Percentiles rank a stretch among this genome's conserved stretches.
Evolutionary conservation across 139 green algal species (phyloP).

Genomic region (Yamagishiella unicocca): DNA sequence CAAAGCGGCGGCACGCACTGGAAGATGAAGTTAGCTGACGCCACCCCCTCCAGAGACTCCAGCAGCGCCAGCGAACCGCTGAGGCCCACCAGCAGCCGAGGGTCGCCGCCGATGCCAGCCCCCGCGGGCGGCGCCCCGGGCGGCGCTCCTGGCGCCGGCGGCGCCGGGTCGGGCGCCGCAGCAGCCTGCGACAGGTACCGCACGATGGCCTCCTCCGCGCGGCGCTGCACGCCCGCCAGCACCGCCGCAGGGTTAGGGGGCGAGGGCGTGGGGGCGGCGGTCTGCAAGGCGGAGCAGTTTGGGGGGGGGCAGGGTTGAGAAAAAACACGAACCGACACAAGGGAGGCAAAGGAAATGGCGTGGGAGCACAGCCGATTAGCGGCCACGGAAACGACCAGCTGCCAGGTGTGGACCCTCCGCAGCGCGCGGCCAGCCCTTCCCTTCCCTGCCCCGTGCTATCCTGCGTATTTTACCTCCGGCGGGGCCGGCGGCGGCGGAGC

Average conservation of each 20-base stretch:
- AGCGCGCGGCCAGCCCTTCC: not conserved
- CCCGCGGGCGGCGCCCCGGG: too few species aligned
- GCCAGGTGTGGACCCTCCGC: not conserved
- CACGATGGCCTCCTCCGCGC: constrained; percentile 16
- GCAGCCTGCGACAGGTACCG: not conserved
- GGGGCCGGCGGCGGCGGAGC: not conserved
- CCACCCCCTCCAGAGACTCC: constrained; percentile 43
- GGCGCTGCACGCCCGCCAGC: constrained; percentile 17
- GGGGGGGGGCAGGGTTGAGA: too few species aligned
- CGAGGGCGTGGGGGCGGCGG: not conserved
- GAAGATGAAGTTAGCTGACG: constrained; percentile 55
- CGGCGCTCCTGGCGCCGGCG: constrained; percentile 1
- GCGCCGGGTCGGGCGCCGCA: not conserved
- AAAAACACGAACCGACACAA: too few species aligned
- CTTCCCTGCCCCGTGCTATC: not conserved
- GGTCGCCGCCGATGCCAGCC: not conserved
- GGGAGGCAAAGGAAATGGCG: not conserved
- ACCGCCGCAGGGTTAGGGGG: not conserved
- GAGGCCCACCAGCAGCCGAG: constrained; percentile 48
- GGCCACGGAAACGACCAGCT: not conserved
- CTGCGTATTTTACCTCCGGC: too few species aligned
- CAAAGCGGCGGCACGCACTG: constrained; percentile 71
- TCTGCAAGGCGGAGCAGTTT: too few species aligned
- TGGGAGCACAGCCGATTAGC: not conserved
- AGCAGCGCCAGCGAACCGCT: constrained; percentile 63